Base-by-base conservation (phyloP, 2,329 filamentous ascomycete genomes). In the Fusarium pseudonygamai region DNA sequence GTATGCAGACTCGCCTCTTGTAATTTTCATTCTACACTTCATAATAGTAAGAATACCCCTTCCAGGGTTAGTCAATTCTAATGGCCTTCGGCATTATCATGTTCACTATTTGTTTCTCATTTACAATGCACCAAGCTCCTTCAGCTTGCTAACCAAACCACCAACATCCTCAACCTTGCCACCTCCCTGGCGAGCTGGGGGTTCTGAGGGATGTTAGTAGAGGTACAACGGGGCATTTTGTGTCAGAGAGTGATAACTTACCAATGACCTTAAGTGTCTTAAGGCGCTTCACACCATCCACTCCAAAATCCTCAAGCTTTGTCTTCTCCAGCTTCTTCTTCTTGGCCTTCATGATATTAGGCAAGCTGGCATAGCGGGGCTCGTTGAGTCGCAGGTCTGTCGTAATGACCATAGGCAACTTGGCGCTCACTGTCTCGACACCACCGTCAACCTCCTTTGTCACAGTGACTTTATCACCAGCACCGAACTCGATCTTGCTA, bases 321-420 rank as follows among this genome's bases (percentile, higher is more conserved):
- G 94, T 93, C 92, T 98, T 98, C 79, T 96, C 94, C 78, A 99
- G 80, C 80, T 93, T 93, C 93, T 99, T 99, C 93, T 98, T 99
- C 93, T 99, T 99, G 60, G 96, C 96, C 92, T 98, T 99, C 96
- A 99, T 99, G 75, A 99, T 98, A 82, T 98, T 98, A 57, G 95
- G 96, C 89, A 99, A 83, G 83, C 91, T 97, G 28, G 96, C 96
- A 83, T 97, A 99, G 74, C 96, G 88, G 67, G 96, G 96, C 89
- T 97, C 94, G 81, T 99, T 99, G 82, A 99, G 86, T 59, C 96
- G 87, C 85, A 99, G 83, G 86, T 99, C 96, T 71, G 96, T 97
- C 70, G 96, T 99, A 78, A 99, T 93, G 59, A 99, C 86, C 91
- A 98, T 91, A 1, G 96, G 96, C 83, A 99, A 84, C 86, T 93